These are phyloP conservation scores for Pochonia chlamydosporia DNA, from an alignment of 2,329 filamentous ascomycete species.

Conservation along the genomic window DNA sequence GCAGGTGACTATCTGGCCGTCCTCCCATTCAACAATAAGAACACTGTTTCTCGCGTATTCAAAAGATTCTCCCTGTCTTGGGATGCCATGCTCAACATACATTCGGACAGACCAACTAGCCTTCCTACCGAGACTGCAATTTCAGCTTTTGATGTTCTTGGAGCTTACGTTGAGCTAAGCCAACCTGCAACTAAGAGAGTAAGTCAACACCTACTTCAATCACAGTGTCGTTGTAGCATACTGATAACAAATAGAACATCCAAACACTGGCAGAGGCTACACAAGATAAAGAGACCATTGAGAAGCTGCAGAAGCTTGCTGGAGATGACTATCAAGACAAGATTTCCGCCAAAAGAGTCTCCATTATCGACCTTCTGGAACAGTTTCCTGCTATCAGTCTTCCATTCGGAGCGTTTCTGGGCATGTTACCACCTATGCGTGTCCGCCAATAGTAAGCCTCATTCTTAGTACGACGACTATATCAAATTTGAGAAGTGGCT, in stretches of 20 bases:
- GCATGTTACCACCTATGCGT: conserved; percentile 71
- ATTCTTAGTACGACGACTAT: background rate
- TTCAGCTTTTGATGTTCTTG: conserved; percentile 57
- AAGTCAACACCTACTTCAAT: conserved; percentile 14
- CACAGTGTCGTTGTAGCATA: background rate
- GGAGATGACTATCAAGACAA: conserved; percentile 41
- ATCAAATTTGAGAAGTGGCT: conserved; percentile 4
- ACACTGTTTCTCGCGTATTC: conserved; percentile 58
- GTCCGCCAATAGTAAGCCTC: conserved; percentile 58
- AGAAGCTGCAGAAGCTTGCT: conserved; percentile 40
- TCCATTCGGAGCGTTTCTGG: conserved; percentile 61
- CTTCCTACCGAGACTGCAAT: conserved; percentile 52
- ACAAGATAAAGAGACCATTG: conserved; percentile 35
- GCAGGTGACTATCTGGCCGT: conserved; percentile 74
- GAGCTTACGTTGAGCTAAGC: conserved; percentile 66
- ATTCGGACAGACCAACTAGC: conserved; percentile 41
- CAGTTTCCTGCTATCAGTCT: conserved; percentile 53
- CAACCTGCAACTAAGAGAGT: conserved; percentile 67
- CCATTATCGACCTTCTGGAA: conserved; percentile 65
- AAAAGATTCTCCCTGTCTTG: conserved; percentile 60
- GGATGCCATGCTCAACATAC: conserved; percentile 61
- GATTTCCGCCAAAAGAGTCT: conserved; percentile 51
- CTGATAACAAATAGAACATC: conserved; percentile 23
- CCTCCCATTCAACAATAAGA: conserved; percentile 62
- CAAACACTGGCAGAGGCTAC: conserved; percentile 42